These are phyloP conservation scores for Scenedesmus sp. DNA, from an alignment of 163 green algal genomes.

Conservation along the genomic window DNA sequence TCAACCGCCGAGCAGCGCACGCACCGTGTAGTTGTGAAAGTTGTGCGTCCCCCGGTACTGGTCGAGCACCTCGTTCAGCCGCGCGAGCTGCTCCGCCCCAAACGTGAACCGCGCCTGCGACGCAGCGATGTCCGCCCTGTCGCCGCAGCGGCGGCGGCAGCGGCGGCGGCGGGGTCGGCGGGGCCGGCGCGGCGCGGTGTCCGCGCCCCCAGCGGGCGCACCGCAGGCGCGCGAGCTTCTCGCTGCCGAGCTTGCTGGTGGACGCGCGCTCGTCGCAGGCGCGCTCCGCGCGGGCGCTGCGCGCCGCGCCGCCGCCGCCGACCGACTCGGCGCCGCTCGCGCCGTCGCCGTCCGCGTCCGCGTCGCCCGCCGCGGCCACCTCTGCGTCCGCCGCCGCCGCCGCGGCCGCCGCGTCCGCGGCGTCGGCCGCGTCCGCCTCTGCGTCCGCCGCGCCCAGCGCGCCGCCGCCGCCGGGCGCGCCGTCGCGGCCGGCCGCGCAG, in stretches of 20 bases:
- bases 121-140: conserved; percentile 31
- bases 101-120: conserved; percentile 27
- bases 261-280: conserved; percentile 5
- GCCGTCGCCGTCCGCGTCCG: neutral
- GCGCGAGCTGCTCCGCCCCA: conserved; percentile 42
- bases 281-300: neutral
- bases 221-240: conserved; percentile 21
- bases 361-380: neutral
- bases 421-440: neutral
- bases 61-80: conserved; percentile 74
- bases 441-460: neutral
- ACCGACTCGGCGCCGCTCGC: conserved; percentile 9
- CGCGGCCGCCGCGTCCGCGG: neutral
- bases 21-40: conserved; percentile 96
- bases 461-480: neutral
- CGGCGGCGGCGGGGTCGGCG: neutral
- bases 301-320: conserved; percentile 3
- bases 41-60: conserved; percentile 93
- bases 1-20: neutral
- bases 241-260: neutral
- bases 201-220: no score
- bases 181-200: no score
- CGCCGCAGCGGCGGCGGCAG: neutral
- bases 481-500: neutral
- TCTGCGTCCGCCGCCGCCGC: conserved; percentile 6